Base-by-base conservation (phyloP, 2,329 filamentous ascomycete species). In the Epichloe scottii region DNA sequence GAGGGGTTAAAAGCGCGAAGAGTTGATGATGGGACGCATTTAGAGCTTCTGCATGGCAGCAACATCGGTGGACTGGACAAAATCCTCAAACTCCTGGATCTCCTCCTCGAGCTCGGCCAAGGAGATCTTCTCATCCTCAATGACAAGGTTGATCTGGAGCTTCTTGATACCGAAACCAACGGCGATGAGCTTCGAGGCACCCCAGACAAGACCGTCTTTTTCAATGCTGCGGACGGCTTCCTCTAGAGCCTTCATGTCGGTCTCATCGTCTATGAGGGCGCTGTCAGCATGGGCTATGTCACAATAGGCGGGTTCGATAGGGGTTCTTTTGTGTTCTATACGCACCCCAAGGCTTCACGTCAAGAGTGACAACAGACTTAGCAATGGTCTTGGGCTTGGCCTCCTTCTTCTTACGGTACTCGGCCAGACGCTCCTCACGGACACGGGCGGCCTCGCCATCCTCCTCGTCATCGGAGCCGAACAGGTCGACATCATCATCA, bases 81-180 rank as follows among this genome's bases (percentile, higher is more conserved):
- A 85, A 70, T 98, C 93, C 77, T 97, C 93, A 63, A 90, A 80
- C 60, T 80, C 87, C 66, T 68, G 57, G 64, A 97, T 94, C 76
- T 87, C 65, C 68, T 88, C 82, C 79, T 95, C 82, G 61, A 98
- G 84, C 57, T 96, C 91, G 62, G 85, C 81, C 58, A 87, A 70
- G 60, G 87, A 90, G 67, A 98, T 71, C 82, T 96, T 96, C 60
- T 97, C 91, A 69, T 98, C 93, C 79, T 97, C 93, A 59, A 97
- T 77, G 63, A 97, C 89, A 62, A 97, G 74, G 84, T 88, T 97
- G 78, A 98, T 95, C 81, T 97, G 91, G 58, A 98, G 84, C 82
- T 97, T 97, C 81, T 87, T 93, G 79, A 98, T 94, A 79, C 93
- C 93, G 79, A 88, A 98, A 66, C 90, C 91, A 63, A 98, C 84